Evolutionary conservation across 805 yeast species (phyloP).

Genomic region (Blastobotrys peoriensis): DNA sequence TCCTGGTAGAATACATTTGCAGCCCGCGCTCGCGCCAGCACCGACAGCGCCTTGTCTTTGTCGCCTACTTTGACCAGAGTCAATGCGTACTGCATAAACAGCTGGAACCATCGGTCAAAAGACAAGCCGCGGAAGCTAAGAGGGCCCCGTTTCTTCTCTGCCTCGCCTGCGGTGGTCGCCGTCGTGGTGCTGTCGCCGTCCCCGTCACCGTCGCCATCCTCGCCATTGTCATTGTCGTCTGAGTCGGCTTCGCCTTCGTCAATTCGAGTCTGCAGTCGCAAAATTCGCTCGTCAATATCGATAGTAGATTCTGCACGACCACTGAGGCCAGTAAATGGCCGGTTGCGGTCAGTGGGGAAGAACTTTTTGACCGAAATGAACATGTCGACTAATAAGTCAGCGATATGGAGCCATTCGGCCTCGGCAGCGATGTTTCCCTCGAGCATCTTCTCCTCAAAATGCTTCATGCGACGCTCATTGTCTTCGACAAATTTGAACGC

Average conservation of each 20-base stretch:
- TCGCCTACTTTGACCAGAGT: conserved; percentile 55
- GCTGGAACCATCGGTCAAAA: conserved; percentile 77
- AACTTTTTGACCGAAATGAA: conserved; percentile 73
- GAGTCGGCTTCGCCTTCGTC: conserved; percentile 27
- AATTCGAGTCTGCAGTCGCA: conserved; percentile 16
- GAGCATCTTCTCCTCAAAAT: conserved; percentile 45
- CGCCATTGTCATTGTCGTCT: neutral
- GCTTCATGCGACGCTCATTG: conserved; percentile 47
- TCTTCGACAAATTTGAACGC: conserved; percentile 54
- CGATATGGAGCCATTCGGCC: conserved; percentile 76
- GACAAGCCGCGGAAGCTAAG: conserved; percentile 63
- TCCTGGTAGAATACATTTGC: conserved; percentile 75
- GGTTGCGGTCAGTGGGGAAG: conserved; percentile 69
- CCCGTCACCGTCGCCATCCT: neutral
- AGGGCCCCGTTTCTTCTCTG: neutral
- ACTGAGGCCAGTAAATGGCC: conserved; percentile 59
- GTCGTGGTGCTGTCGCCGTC: conserved; percentile 25
- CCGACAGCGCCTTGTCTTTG: conserved; percentile 57
- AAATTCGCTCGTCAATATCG: conserved; percentile 57
- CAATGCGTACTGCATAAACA: conserved; percentile 75
- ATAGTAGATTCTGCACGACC: conserved; percentile 45
- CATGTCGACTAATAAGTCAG: conserved; percentile 75
- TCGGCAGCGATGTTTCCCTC: conserved; percentile 55
- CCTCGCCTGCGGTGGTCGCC: conserved; percentile 9
- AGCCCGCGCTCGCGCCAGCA: conserved; percentile 66